A percentile compares a stretch with the other conserved stretches of the same genome.
phyloP scores from a whole-genome alignment of 306 rosid species.

The Urtica urens region DNA sequence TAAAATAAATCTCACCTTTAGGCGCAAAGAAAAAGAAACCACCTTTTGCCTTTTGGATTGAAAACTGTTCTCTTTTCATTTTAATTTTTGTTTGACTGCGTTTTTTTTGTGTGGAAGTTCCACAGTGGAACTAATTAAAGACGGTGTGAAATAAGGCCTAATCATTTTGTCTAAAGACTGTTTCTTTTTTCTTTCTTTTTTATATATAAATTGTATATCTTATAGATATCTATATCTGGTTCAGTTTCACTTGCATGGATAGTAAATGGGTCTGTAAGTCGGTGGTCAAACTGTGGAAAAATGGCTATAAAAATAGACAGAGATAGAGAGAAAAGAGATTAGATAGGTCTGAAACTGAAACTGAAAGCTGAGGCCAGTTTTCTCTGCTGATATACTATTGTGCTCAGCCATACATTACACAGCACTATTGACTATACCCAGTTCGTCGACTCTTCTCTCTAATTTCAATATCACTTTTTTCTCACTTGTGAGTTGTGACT shows the following conservation, averaged over 20 bases:
- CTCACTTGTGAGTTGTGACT: too few relatives aligned
- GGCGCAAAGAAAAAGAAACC: not conserved
- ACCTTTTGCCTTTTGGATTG: not conserved
- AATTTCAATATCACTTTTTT: too few relatives aligned
- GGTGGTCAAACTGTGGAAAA: constrained; percentile 1
- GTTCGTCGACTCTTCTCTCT: too few relatives aligned
- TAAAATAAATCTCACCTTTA: not conserved
- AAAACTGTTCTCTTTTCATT: too few relatives aligned
- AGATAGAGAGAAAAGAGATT: not conserved
- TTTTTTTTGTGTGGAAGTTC: not conserved
- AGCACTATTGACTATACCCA: too few relatives aligned
- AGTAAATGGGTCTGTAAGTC: not conserved
- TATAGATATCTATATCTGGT: not conserved
- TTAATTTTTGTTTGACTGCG: not conserved
- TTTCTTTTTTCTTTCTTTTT: not conserved
- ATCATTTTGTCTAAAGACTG: constrained; percentile 20
- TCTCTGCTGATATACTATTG: too few relatives aligned
- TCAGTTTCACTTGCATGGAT: not conserved
- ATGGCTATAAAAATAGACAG: too few relatives aligned
- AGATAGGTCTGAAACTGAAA: not conserved
- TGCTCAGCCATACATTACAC: too few relatives aligned
- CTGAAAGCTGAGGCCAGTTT: not conserved
- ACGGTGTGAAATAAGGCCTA: constrained; percentile 13
- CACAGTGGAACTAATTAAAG: not conserved
- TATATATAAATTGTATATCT: constrained; percentile 5